These are phyloP conservation scores for Botryotinia narcissicola DNA, from an alignment of 2,329 filamentous ascomycete species.

Conservation along the genomic window DNA sequence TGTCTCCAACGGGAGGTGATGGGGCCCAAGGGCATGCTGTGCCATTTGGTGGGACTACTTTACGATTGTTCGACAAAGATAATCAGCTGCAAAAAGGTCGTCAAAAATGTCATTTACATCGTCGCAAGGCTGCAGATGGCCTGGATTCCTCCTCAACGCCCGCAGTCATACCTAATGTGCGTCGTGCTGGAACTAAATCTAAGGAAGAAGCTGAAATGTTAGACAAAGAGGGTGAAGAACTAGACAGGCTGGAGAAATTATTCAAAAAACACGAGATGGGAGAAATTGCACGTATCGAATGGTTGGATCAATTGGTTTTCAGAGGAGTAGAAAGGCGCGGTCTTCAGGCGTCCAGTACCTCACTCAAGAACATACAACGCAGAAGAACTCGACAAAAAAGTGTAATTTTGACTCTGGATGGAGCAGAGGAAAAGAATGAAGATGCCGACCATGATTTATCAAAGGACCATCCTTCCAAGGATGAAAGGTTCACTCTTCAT, in stretches of 20 bases:
- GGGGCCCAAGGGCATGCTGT: constrained; percentile 73
- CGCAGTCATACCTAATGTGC: constrained; percentile 57
- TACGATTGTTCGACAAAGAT: constrained; percentile 88
- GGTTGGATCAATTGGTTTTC: constrained; percentile 94
- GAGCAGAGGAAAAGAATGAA: constrained; percentile 31
- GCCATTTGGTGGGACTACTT: constrained; percentile 91
- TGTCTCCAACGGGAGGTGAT: constrained; percentile 74
- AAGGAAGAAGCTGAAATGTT: constrained; percentile 46
- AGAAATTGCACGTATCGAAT: constrained; percentile 87
- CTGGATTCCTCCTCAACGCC: constrained; percentile 78
- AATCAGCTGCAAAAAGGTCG: constrained; percentile 88
- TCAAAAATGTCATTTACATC: constrained; percentile 85
- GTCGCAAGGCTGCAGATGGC: constrained; percentile 81
- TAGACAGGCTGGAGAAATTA: constrained; percentile 82
- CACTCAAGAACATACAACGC: constrained; percentile 56
- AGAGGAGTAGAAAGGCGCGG: constrained; percentile 80
- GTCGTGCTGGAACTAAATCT: constrained; percentile 51
- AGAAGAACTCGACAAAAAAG: constrained; percentile 40
- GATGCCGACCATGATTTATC: constrained; percentile 43
- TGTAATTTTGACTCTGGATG: constrained; percentile 39
- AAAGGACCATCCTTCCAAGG: constrained; percentile 37
- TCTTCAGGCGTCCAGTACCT: constrained; percentile 60
- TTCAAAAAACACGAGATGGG: constrained; percentile 99
- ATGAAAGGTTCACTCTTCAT: constrained; percentile 76
- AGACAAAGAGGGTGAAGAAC: constrained; percentile 76